A percentile compares a stretch with the other conserved stretches of the same genome.
These are phyloP conservation scores for Lentinula sp. DNA, from an alignment of 768 basidiomycete species.

Conservation along the genomic window DNA sequence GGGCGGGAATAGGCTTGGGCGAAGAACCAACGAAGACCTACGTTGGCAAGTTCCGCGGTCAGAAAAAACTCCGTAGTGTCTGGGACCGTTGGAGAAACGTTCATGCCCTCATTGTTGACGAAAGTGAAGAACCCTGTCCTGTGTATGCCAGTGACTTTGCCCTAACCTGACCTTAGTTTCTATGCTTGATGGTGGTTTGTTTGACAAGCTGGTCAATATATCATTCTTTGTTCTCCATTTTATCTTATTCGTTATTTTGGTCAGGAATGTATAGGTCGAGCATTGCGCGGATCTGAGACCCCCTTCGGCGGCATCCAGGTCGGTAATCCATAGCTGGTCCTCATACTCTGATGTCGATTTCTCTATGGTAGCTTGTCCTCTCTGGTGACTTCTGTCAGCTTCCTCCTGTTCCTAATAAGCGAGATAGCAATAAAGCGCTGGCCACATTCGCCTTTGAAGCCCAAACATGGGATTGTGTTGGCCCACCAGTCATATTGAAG, in stretches of 20 bases:
- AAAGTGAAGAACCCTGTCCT: conserved; percentile 44
- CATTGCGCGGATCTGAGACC: conserved; percentile 38
- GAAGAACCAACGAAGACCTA: conserved; percentile 46
- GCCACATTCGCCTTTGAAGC: conserved; percentile 79
- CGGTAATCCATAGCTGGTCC: background rate
- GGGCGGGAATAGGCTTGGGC: conserved; percentile 78
- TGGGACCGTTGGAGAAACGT: conserved; percentile 58
- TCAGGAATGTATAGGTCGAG: conserved; percentile 59
- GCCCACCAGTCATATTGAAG: conserved; percentile 46
- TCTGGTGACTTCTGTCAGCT: conserved; percentile 92
- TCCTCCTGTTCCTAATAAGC: conserved; percentile 65
- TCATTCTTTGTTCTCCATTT: background rate
- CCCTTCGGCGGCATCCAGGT: conserved; percentile 91
- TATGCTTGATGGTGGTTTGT: conserved; percentile 78
- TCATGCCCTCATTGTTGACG: conserved; percentile 74
- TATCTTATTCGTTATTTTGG: conserved; percentile 23
- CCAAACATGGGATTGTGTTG: conserved; percentile 63
- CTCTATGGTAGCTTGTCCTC: conserved; percentile 53
- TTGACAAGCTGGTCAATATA: conserved; percentile 68
- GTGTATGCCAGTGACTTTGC: background rate
- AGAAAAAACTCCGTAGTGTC: conserved; percentile 29
- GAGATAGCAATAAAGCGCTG: conserved; percentile 40
- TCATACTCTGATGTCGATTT: background rate
- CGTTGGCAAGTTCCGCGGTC: conserved; percentile 45
- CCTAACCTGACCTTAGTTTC: conserved; percentile 49